Base-by-base conservation (phyloP, 345 rosid genomes). In the Eucalyptus regnans region DNA sequence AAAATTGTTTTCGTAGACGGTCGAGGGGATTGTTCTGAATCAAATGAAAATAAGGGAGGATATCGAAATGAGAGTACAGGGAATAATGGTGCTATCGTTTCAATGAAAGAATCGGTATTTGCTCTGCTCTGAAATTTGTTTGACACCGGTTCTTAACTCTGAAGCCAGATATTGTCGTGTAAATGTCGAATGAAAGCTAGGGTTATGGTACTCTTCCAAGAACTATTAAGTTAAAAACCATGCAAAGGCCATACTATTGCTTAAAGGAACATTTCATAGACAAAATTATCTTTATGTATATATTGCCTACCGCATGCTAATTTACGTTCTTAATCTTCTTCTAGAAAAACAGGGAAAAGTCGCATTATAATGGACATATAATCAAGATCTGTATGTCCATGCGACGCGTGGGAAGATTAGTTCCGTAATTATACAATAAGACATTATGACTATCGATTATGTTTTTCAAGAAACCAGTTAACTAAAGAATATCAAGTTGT, bases 321-420 rank as follows among this genome's bases (percentile, higher is more conserved):
- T 7, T 33, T 0, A 68, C 22, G 33, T 17, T 68, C 43, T 68
- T 9, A 33, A 3, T 68, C 0, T 62, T 29, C 33, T 62, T 15
- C 79, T 31, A 15, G 41, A 0, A 31, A 66, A 31, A 31, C 0
- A 31, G 31, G 79, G 79, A 66, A 2, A 66, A 31, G 79, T 31
- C 6, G 43, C 79, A 66, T 66, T 15, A 31, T 66, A 66, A 31
- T 4, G 79, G 20, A 66, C 22, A 0, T 66, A 64, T 0, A 14
- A 64, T 64, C 18, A 3, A 0, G 37, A 7, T 64, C 5, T 7
- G 1, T 0, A 0, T 29, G 37, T 64, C 5, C 1, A 15, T 3
- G 43, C 0, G 0, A 31, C 0, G 12, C 23, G 0, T 29, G 0
- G 66, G 0, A 12, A 27, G 0, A 25, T 60, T 5, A 60, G 3